Percentiles rank a stretch among this genome's conserved stretches.
Evolutionary conservation across 495 filamentous ascomycete species (phyloP).

Genomic region (Aspergillus cristatus): DNA sequence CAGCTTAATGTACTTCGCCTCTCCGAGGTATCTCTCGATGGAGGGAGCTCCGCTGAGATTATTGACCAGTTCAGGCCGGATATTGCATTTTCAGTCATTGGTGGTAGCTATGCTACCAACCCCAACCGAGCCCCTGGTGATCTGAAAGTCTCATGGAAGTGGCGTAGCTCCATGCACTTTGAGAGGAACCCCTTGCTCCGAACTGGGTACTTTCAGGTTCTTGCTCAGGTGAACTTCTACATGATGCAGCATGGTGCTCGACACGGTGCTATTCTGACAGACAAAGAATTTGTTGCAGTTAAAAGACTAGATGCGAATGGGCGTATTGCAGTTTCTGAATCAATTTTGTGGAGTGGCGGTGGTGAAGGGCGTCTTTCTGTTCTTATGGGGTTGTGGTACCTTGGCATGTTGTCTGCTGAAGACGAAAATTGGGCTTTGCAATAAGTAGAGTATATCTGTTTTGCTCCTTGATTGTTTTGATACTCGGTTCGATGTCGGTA

Average conservation of each 20-base stretch:
- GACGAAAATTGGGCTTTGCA: background rate
- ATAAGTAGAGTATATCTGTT: no score
- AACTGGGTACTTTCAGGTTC: conserved; percentile 7
- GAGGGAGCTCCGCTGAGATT: conserved; percentile 1
- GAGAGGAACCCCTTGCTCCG: background rate
- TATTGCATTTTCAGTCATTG: conserved; percentile 2
- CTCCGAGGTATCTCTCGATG: conserved; percentile 2
- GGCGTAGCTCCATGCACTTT: conserved; percentile 1
- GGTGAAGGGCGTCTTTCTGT: background rate
- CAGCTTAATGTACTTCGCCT: background rate
- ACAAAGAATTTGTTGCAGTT: conserved; percentile 3
- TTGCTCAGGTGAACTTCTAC: conserved; percentile 12
- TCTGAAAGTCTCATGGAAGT: conserved; percentile 14
- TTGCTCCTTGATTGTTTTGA: no score
- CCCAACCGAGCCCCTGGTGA: conserved; percentile 10
- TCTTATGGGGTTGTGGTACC: background rate
- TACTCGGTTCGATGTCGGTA: no score
- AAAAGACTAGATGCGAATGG: background rate
- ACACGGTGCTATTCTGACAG: conserved; percentile 5
- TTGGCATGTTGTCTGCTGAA: conserved; percentile 1
- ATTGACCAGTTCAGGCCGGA: conserved; percentile 9
- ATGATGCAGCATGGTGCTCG: conserved; percentile 7
- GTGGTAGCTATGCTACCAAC: background rate
- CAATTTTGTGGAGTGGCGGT: background rate
- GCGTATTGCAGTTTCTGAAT: background rate